Evolutionary conservation across 2,329 filamentous ascomycete species (phyloP), one percentile per base, ranked within the genome.

Genomic region (Aspergillus versicolor): DNA sequence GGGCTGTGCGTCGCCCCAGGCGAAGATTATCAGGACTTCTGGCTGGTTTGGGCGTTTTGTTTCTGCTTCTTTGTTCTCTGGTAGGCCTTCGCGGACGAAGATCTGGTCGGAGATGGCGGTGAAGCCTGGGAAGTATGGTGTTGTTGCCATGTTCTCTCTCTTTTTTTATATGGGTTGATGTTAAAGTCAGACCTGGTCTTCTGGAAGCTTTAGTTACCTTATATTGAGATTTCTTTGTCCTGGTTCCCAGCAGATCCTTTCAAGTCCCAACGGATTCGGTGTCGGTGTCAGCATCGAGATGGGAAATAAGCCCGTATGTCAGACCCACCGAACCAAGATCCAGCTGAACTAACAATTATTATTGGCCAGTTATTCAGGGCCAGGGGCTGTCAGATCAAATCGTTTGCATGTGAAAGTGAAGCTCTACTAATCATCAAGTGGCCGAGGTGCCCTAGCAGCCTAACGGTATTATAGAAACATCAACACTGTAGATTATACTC

Each of bases 1-100:
- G 6, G 54, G 54, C 6, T 30, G 41, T 2, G 54, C 40, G 42
- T 56, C 46, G 9, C 54, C 54, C 54, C 54, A 56, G 47, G 27
- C 41, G 32, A 51, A 56, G 5, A 56, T 56, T 19, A 56, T 22
- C 4, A 56, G 30, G 0, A 24, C 24, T 13, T 34, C 8, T 15
- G 42, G 40, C 2, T 46, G 38, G 15, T 15, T n/a, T n/a, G 34
- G n/a, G 15, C 11, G 13, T 40, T 46, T 30, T 41, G 19, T 8
- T 5, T 11, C 9, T 32, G 11, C 11, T 22, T 41, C 3, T 34
- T 11, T 13, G 13, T 34, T 12, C 13, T 12, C 32, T 34, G 52
- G 15, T 11, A 15, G 1, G 6, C 43, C 54, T 22, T 56, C 40
- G 15, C 54, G 54, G 21, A 56, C 30, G 17, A 46, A 51, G 19